phyloP scores from a whole-genome alignment of 345 rosid species.

The Arabis alpina region DNA sequence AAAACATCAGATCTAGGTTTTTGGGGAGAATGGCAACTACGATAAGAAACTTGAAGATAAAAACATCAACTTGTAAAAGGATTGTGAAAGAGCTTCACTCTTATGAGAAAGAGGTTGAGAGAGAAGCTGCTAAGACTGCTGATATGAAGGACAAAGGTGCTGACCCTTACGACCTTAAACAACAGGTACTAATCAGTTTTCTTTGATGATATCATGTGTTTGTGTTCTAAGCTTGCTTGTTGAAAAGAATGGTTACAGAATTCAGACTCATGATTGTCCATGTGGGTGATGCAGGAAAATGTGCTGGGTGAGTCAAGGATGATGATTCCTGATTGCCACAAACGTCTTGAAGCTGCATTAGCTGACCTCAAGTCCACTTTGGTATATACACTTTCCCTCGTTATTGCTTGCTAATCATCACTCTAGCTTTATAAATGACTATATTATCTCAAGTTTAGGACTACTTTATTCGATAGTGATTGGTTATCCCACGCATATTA shows the following conservation, averaged over 20 bases:
- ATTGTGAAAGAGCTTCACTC: conserved; percentile 83
- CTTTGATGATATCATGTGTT: no score
- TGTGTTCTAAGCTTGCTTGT: not conserved
- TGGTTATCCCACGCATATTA: not conserved
- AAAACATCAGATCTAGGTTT: not conserved
- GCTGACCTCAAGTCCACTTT: conserved; percentile 73
- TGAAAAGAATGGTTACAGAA: no score
- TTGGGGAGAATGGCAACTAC: conserved; percentile 53
- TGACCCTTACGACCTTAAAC: conserved; percentile 92
- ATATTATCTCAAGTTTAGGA: not conserved
- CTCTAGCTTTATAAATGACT: not conserved
- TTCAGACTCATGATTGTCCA: not conserved
- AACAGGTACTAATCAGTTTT: conserved; percentile 56
- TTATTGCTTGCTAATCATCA: not conserved
- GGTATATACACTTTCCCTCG: conserved; percentile 57
- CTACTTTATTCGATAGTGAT: conserved; percentile 7
- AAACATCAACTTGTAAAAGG: conserved; percentile 78
- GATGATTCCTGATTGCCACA: conserved; percentile 95
- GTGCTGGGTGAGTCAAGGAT: conserved; percentile 97
- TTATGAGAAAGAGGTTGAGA: conserved; percentile 93
- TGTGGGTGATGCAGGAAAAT: conserved; percentile 65
- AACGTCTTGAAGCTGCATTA: conserved; percentile 80
- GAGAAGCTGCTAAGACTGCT: conserved; percentile 85
- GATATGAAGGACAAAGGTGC: conserved; percentile 92
- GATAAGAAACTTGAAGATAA: conserved; percentile 72